These are phyloP conservation scores for Phytophthora cryptogea DNA, from an alignment of 352 stramenopile species.

Conservation along the genomic window DNA sequence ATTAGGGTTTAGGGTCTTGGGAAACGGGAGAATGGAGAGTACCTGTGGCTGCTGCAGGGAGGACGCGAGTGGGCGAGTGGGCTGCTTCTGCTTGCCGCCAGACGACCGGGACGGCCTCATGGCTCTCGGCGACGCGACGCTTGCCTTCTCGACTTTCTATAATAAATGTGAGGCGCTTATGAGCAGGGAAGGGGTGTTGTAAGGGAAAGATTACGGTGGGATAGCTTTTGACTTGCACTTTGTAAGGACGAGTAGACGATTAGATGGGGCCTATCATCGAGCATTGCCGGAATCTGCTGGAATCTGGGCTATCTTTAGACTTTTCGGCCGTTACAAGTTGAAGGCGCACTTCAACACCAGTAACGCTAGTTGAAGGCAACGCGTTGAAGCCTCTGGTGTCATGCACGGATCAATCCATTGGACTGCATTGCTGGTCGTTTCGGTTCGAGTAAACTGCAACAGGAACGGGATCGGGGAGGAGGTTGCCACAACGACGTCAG, in stretches of 20 bases:
- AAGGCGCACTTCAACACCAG: constrained; percentile 1
- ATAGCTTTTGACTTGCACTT: too few species aligned
- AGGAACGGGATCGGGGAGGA: background rate
- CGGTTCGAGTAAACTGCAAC: background rate
- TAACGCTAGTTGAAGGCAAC: constrained; percentile 1
- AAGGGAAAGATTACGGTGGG: too few species aligned
- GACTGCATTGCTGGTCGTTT: background rate
- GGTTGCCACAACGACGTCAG: background rate
- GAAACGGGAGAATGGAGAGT: constrained; percentile 1
- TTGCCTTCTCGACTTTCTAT: constrained; percentile 14
- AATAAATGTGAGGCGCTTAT: constrained; percentile 9
- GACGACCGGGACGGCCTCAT: constrained; percentile 14
- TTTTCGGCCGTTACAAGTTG: constrained; percentile 16
- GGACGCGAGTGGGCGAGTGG: constrained; percentile 16
- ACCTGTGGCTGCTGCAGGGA: constrained; percentile 18
- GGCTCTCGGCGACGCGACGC: constrained; percentile 3
- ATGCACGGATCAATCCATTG: background rate
- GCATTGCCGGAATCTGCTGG: background rate
- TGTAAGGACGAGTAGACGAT: too few species aligned
- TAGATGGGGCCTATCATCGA: too few species aligned
- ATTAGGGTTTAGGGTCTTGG: background rate
- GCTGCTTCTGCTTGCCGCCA: constrained; percentile 9
- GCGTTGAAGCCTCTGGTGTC: background rate
- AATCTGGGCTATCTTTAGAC: constrained; percentile 6
- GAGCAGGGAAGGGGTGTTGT: too few species aligned